Base-by-base conservation (phyloP, 2,329 filamentous ascomycete species). In the Blumeria graminis region DNA sequence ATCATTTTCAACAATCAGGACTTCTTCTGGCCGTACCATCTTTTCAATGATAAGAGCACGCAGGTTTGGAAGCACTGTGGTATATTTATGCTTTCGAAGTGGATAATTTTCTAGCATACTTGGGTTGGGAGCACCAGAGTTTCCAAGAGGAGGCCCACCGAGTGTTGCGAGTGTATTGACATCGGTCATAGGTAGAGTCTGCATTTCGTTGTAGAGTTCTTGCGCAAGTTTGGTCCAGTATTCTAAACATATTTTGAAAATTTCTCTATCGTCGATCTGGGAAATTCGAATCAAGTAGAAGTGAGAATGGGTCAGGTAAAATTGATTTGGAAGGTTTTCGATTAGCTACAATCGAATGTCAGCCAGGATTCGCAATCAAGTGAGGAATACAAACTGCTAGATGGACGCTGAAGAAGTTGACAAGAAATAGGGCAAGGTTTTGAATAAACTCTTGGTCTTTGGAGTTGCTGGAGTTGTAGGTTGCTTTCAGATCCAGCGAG, bases 141-240 rank as follows among this genome's bases (percentile, higher is more conserved):
- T 85, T 16, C 84, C 77, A 57, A 89, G 72, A 53, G 81, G 79
- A 61, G 76, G 72, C 33, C 82, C 76, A 13, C 82, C 80, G 73
- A 93, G 84, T 64, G 80, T 84, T 65, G 94, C 77, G 16, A 98
- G 76, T 10, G 92, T 88, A 68, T 94, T 95, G 64, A 92, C 75
- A 64, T 98, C 92, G 55, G 86, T 88, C 62, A 96, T 86, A 7
- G 92, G 93, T 3, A 96, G 80, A 61, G 88, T 80, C 70, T 98
- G 92, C 89, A 96, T 95, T 73, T 98, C 92, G 68, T 98, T 92
- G 68, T 96, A 98, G 22, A 98, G 77, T 70, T 96, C 92, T 66
- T 94, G 90, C 6, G 98, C 93, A 55, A 96, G 77, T 71, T 95
- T 96, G 39, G 93, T 92, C 92, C 92, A 98, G 72, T 98, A 98